phyloP scores from a whole-genome alignment of 768 basidiomycete genomes.

The Russula dissimulans region DNA sequence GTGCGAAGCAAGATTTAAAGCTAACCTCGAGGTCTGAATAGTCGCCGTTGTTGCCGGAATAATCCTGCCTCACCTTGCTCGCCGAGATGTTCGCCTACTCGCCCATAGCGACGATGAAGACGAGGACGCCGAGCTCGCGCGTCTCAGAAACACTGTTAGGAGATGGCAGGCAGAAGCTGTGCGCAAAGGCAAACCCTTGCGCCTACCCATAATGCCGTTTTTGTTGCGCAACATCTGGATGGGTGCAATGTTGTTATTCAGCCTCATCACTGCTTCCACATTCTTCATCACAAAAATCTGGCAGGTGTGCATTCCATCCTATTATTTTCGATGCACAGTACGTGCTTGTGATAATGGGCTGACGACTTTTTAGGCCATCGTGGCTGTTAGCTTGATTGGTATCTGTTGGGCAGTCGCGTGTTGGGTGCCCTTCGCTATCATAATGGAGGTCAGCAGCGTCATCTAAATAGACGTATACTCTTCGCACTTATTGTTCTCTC shows the following conservation, averaged over 20 bases:
- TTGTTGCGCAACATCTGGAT: constrained; percentile 92
- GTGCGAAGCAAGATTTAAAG: background rate
- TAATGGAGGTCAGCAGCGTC: constrained; percentile 71
- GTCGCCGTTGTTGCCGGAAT: constrained; percentile 82
- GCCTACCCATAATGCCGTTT: constrained; percentile 82
- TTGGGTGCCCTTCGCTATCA: constrained; percentile 95
- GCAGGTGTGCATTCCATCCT: constrained; percentile 36
- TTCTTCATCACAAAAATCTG: constrained; percentile 77
- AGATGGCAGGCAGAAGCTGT: constrained; percentile 84
- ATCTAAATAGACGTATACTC: background rate
- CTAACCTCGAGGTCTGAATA: constrained; percentile 26
- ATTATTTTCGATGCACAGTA: background rate
- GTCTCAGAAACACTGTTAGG: constrained; percentile 60
- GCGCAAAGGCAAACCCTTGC: constrained; percentile 60
- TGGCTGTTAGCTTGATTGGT: constrained; percentile 76
- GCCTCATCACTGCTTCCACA: constrained; percentile 68
- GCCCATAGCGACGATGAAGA: constrained; percentile 60
- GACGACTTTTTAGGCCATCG: constrained; percentile 49
- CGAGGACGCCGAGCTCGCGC: constrained; percentile 63
- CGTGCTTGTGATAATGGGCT: background rate
- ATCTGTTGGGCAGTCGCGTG: constrained; percentile 97
- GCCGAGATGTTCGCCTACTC: constrained; percentile 73
- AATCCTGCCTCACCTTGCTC: constrained; percentile 70
- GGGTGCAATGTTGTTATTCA: constrained; percentile 75
- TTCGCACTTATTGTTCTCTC: background rate